Percentiles rank a stretch among this genome's conserved stretches.
phyloP scores from a whole-genome alignment of 2,329 filamentous ascomycete species.

The Emmonsia crescens region DNA sequence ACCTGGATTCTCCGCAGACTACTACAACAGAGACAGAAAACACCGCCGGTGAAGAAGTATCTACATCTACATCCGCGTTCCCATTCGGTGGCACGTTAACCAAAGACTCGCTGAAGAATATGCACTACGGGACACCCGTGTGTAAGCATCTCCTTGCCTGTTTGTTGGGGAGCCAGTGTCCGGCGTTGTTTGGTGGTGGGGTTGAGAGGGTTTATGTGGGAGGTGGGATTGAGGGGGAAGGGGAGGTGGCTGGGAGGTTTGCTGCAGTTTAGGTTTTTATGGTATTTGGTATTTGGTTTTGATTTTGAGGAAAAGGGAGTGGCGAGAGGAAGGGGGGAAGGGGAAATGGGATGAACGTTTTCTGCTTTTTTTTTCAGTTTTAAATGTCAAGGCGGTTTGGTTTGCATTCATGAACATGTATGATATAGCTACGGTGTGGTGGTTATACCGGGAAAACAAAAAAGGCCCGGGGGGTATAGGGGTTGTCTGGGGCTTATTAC shows the following conservation, averaged over 20 bases:
- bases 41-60: background rate
- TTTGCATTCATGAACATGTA: too few species aligned
- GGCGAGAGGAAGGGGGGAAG: background rate
- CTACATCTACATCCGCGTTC: constrained; percentile 10
- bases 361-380: too few species aligned
- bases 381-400: too few species aligned
- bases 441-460: too few species aligned
- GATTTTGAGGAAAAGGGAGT: background rate
- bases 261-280: constrained; percentile 15
- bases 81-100: constrained; percentile 30
- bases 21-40: background rate
- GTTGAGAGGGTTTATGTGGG: constrained; percentile 46
- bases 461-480: too few species aligned
- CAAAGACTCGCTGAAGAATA: constrained; percentile 3
- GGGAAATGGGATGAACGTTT: background rate
- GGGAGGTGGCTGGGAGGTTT: constrained; percentile 64
- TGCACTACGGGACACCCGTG: background rate
- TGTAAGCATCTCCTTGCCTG: constrained; percentile 52
- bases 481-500: too few species aligned
- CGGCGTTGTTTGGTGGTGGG: constrained; percentile 43
- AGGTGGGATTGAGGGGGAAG: constrained; percentile 23
- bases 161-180: constrained; percentile 58
- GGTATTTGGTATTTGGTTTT: constrained; percentile 16
- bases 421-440: too few species aligned
- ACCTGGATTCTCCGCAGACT: background rate